Percentiles rank a stretch among this genome's conserved stretches.
phyloP scores from a whole-genome alignment of 371 early-diverging fungal species.

The Mortierella polycephala region DNA sequence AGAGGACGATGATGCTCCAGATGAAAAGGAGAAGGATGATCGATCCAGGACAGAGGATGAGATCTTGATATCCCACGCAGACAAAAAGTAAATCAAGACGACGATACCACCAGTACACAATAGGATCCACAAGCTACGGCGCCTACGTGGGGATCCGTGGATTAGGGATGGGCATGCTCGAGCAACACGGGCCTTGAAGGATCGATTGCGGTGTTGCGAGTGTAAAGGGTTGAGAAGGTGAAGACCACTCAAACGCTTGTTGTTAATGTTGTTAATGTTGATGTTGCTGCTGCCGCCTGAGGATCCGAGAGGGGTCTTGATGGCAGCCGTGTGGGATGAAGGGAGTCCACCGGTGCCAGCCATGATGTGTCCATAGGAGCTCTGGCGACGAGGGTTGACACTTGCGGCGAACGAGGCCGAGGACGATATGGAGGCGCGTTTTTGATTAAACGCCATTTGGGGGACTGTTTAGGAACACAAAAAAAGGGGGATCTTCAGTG shows the following conservation, averaged over 20 bases:
- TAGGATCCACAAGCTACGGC: constrained; percentile 22
- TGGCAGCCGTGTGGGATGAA: constrained; percentile 35
- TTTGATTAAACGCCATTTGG: constrained; percentile 40
- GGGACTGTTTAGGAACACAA: background rate
- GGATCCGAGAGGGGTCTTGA: constrained; percentile 12
- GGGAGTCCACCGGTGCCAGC: constrained; percentile 45
- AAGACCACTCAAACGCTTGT: constrained; percentile 16
- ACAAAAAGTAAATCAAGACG: constrained; percentile 39
- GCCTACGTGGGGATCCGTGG: constrained; percentile 33
- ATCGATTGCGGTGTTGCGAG: constrained; percentile 37
- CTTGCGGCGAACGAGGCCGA: constrained; percentile 28
- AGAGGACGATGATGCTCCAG: constrained; percentile 2
- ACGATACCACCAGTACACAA: constrained; percentile 37
- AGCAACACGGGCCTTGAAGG: constrained; percentile 44
- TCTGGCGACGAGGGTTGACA: constrained; percentile 33
- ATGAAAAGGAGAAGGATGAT: constrained; percentile 2
- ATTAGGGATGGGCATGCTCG: constrained; percentile 29
- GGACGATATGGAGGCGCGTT: constrained; percentile 28
- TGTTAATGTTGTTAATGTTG: background rate
- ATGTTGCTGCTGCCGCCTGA: constrained; percentile 5
- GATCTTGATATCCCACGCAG: constrained; percentile 17
- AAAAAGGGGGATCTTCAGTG: background rate
- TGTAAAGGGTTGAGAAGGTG: constrained; percentile 18
- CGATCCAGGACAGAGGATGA: constrained; percentile 10
- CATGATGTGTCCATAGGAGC: constrained; percentile 38